These are phyloP conservation scores for Curvularia lunata DNA, from an alignment of 2,329 filamentous ascomycete species.

Conservation along the genomic window DNA sequence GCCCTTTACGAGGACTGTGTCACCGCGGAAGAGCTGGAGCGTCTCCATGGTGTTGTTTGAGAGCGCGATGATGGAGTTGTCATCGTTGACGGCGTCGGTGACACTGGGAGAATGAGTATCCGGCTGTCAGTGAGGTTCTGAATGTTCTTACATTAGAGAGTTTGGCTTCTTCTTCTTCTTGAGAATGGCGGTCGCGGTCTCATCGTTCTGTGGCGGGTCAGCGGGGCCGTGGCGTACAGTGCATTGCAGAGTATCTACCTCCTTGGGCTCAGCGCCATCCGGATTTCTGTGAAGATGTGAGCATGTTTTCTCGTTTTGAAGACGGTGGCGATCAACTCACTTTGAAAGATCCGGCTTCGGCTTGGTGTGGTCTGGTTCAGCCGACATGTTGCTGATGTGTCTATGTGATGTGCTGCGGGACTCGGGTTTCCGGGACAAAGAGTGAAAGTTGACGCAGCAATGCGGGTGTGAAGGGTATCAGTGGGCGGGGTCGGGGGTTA, in stretches of 20 bases:
- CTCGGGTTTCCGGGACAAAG: constrained; percentile 13
- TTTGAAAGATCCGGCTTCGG: constrained; percentile 57
- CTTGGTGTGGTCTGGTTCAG: constrained; percentile 57
- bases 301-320: constrained; percentile 26
- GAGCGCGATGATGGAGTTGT: constrained; percentile 98
- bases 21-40: constrained; percentile 96
- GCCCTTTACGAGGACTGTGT: constrained; percentile 96
- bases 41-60: constrained; percentile 99
- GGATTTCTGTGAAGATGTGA: constrained; percentile 72
- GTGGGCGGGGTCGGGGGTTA: constrained; percentile 28
- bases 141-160: constrained; percentile 80
- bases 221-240: constrained; percentile 27
- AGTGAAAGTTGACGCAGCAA: constrained; percentile 26
- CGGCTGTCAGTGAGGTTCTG: not conserved
- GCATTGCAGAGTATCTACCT: constrained; percentile 59
- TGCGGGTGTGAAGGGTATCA: constrained; percentile 24
- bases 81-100: constrained; percentile 97
- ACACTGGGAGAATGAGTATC: constrained; percentile 68
- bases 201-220: constrained; percentile 71
- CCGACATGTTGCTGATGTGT: constrained; percentile 53
- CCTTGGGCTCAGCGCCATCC: constrained; percentile 85
- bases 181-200: constrained; percentile 92
- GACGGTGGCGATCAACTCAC: constrained; percentile 45
- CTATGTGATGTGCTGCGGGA: constrained; percentile 26
- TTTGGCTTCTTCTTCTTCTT: constrained; percentile 99